A percentile compares a stretch with the other conserved stretches of the same genome.
Evolutionary conservation across 352 stramenopile genomes (phyloP).

Genomic region (Pythium monospermum): DNA sequence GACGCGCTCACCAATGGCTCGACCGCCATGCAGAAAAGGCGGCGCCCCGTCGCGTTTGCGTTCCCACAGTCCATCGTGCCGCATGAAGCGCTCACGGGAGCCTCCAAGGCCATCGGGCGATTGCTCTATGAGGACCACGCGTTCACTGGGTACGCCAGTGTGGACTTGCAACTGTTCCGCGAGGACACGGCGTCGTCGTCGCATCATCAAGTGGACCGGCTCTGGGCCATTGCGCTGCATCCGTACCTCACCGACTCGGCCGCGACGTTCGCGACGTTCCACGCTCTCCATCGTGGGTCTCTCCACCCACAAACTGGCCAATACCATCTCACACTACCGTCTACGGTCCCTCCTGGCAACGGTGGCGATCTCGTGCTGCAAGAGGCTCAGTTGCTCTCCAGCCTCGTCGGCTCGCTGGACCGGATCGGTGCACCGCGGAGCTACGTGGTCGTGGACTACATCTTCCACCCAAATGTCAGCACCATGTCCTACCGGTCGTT

Average conservation of each 20-base stretch:
- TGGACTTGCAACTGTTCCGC: constrained; percentile 74
- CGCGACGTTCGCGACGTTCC: constrained; percentile 65
- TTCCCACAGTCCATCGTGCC: constrained; percentile 81
- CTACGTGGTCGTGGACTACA: constrained; percentile 71
- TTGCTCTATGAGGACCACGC: constrained; percentile 30
- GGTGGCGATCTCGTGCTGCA: constrained; percentile 11
- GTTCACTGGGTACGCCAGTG: constrained; percentile 78
- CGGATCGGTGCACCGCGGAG: constrained; percentile 27
- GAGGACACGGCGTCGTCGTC: constrained; percentile 50
- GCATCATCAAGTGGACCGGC: constrained; percentile 31
- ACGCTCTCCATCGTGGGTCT: constrained; percentile 44
- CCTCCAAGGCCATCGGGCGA: constrained; percentile 42
- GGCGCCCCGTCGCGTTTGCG: constrained; percentile 44
- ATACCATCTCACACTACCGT: constrained; percentile 26
- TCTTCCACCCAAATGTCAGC: constrained; percentile 74
- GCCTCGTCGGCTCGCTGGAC: constrained; percentile 10
- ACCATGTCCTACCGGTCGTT: constrained; percentile 78
- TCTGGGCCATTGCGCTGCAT: constrained; percentile 74
- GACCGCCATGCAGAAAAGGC: constrained; percentile 21
- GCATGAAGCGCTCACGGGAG: constrained; percentile 63
- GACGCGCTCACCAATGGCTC: constrained; percentile 36
- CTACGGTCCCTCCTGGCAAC: neutral
- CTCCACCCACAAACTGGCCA: constrained; percentile 33
- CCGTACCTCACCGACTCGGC: constrained; percentile 78
- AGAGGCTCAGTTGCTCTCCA: constrained; percentile 23